These are phyloP conservation scores for Microbotryomycetes sp. DNA, from an alignment of 1,284 basidiomycete species.

Conservation along the genomic window DNA sequence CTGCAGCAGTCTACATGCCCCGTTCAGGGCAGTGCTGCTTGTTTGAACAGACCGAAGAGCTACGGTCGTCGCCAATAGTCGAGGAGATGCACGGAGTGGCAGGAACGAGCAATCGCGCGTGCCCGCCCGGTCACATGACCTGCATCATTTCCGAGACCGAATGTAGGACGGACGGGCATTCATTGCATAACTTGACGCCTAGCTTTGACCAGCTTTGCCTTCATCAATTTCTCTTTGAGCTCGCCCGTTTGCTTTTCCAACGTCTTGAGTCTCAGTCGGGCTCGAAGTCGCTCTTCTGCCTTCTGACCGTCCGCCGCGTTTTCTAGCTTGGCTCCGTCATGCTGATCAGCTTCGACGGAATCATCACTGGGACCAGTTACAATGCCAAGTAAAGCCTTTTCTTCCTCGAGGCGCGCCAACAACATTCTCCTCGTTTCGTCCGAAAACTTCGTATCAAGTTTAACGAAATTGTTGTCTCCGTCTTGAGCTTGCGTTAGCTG, in stretches of 20 bases:
- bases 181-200: no score
- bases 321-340: not conserved
- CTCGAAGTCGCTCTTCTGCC: conserved; percentile 6
- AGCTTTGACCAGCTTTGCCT: not conserved
- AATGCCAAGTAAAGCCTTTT: not conserved
- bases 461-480: not conserved
- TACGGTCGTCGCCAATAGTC: no score
- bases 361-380: not conserved
- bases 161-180: no score
- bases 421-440: conserved; percentile 12
- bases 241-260: conserved; percentile 8
- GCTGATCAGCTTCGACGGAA: not conserved
- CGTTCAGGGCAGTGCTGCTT: no score
- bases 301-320: conserved; percentile 4
- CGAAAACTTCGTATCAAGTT: conserved; percentile 7
- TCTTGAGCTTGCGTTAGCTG: no score
- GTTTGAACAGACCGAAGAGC: no score
- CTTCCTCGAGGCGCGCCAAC: conserved; percentile 25
- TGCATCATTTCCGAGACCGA: no score
- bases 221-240: conserved; percentile 16
- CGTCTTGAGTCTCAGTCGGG: conserved; percentile 4
- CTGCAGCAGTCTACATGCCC: no score
- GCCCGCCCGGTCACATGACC: no score
- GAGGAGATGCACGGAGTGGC: no score
- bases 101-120: no score